Evolutionary conservation across 768 basidiomycete species (phyloP).

Genomic region (Cystobasidium ongulense): DNA sequence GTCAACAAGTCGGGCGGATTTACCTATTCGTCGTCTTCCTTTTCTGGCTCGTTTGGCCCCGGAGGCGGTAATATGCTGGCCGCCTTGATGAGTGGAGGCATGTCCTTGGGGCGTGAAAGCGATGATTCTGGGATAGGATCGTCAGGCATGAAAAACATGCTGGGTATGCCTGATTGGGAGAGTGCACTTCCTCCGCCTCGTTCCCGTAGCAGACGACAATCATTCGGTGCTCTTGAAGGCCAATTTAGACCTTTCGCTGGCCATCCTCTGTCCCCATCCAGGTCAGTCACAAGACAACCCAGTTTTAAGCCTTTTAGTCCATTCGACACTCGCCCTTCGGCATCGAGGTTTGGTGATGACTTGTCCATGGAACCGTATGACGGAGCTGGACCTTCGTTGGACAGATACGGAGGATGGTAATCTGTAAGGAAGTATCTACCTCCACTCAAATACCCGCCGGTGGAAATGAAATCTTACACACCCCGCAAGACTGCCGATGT

Average conservation of each 20-base stretch:
- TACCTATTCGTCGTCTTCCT: neutral
- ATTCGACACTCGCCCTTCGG: too few relatives aligned
- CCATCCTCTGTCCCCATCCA: neutral
- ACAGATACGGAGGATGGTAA: too few relatives aligned
- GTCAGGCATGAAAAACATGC: neutral
- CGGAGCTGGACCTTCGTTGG: too few relatives aligned
- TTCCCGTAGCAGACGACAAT: neutral
- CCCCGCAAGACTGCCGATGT: too few relatives aligned
- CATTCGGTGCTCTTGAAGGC: neutral
- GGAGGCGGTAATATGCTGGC: slow-evolving; percentile 6
- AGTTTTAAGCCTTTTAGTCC: too few relatives aligned
- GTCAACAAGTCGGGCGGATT: slow-evolving; percentile 1
- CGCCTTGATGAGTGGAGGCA: neutral
- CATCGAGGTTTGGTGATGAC: too few relatives aligned
- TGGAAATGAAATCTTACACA: too few relatives aligned
- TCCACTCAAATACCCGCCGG: too few relatives aligned
- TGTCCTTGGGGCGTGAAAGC: neutral
- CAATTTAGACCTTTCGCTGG: neutral
- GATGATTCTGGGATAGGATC: neutral
- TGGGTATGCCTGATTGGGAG: neutral
- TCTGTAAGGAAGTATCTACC: too few relatives aligned
- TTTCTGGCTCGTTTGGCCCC: slow-evolving; percentile 11
- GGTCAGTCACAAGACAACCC: neutral
- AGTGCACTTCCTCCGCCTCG: neutral
- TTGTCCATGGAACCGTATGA: too few relatives aligned